Base-by-base conservation (phyloP, 2,329 filamentous ascomycete species). In the Chrysosporium queenslandicum region DNA sequence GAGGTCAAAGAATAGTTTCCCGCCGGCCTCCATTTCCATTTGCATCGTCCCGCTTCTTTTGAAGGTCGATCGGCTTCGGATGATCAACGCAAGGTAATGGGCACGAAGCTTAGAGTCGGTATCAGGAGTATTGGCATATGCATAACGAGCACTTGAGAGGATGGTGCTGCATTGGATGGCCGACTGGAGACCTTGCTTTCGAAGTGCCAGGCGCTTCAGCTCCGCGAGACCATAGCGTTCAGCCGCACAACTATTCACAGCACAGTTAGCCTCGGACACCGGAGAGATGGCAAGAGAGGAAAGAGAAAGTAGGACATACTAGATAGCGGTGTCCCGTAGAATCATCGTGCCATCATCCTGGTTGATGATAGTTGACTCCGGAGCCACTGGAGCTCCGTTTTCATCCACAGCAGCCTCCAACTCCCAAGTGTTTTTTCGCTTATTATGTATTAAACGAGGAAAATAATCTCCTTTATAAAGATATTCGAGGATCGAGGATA, bases 11-110 rank as follows among this genome's bases (percentile, higher is more conserved):
- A 94, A 95, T 54, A 94, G 75, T 63, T 86, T 86, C 50, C 87
- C 87, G 25, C 90, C 90, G 56, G 81, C 80, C 67, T 86, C 86
- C 89, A 96, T 95, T 73, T 95, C 89, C 60, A 87, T 80, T 71
- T 95, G 90, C 89, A 95, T 94, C 2, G 89, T 95, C 51, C 89
- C 88, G 69, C 88, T 94, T 52, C 87, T 79, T 76, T 94, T 95
- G 72, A 96, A 95, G 1, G 87, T 94, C 64, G 80, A 79, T 59
- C 90, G 81, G 61, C 85, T 87, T 58, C 89, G 83, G 65, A 95
- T 94, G 70, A 95, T 94, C 64, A 95, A 81, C 16, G 90, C 88
- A 34, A 95, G 81, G 62, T 94, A 96, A 69, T 95, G 89, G 21
- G 88, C 88, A 54, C 90, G 80, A 50, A 95, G 77, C 69, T 90